Base-by-base conservation (phyloP, 2,329 filamentous ascomycete species). In the Grosmannia serpens region DNA sequence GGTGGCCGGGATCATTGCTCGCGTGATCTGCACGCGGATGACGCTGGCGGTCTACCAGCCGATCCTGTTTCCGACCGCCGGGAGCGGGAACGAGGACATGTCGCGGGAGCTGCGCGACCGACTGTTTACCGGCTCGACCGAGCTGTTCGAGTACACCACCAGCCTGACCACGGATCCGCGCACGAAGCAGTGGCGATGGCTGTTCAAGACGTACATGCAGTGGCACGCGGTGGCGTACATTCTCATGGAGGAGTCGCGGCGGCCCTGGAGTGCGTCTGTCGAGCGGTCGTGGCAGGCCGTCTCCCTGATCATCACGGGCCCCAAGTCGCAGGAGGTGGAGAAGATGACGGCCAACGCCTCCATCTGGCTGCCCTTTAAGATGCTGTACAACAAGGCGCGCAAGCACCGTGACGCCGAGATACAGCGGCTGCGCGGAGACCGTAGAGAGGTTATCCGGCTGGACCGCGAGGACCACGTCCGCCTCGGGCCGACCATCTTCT, bases 221-320 rank as follows among this genome's bases (percentile, higher is more conserved):
- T 84, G 80, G 79, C 75, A 83, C 62, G 78, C 81, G 5, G 74
- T 83, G 4, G 78, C 80, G 0, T 84, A 80, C 62, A 70, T 82
- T 0, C 64, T 84, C 31, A 72, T 83, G 15, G 78, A 82, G 63
- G 68, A 77, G 1, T 74, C 73, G 17, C 74, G 73, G 3, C 70
- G 74, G 0, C 70, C 72, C 1, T 78, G 75, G 67, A 65, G 64
- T 51, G 60, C 67, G 7, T 63, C 62, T 35, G 64, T 66, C 51
- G 67, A 64, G 67, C 68, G 59, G 46, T 67, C 62, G 51, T 71
- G 60, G 68, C 60, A 55, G 54, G 67, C 62, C 24, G 56, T 68
- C 26, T 70, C 70, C 54, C 61, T 67, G 3, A 66, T 66, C 8
- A 69, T 70, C 60, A 58, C 61, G 29, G 63, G 61, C 7, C 65